phyloP scores from a whole-genome alignment of 345 rosid genomes.

The Nasturtium officinale region DNA sequence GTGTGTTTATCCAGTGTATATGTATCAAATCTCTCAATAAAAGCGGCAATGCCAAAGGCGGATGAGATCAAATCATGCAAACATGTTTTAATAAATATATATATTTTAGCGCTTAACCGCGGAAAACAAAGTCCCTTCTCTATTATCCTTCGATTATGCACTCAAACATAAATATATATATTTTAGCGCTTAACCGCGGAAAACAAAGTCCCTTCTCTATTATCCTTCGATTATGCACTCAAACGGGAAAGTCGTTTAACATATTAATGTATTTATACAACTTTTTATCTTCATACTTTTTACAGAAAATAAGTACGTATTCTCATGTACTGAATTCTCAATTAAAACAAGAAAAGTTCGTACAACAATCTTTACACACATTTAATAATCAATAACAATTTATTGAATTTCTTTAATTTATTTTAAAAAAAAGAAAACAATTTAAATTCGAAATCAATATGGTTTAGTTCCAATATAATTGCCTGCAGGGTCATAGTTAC shows the following conservation, averaged over 20 bases:
- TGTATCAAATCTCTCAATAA: not conserved
- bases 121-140: not conserved
- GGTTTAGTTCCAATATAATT: constrained; percentile 56
- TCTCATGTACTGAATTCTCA: not conserved
- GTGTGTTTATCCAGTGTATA: too few species aligned
- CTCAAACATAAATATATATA: too few species aligned
- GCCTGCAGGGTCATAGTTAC: constrained; percentile 71
- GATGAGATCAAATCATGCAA: not conserved
- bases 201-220: not conserved
- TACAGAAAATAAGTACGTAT: not conserved
- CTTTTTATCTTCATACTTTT: not conserved
- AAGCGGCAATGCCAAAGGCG: not conserved
- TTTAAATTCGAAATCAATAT: constrained; percentile 10
- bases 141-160: not conserved
- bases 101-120: not conserved
- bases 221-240: not conserved
- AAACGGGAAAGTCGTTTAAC: not conserved
- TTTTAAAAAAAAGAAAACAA: not conserved
- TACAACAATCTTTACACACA: constrained; percentile 25
- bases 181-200: not conserved
- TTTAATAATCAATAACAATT: not conserved
- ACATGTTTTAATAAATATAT: not conserved
- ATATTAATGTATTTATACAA: not conserved
- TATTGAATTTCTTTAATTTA: not conserved
- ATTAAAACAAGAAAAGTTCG: not conserved